Evolutionary conservation across 768 basidiomycete species (phyloP).

Genomic region (Collybia mongolica): DNA sequence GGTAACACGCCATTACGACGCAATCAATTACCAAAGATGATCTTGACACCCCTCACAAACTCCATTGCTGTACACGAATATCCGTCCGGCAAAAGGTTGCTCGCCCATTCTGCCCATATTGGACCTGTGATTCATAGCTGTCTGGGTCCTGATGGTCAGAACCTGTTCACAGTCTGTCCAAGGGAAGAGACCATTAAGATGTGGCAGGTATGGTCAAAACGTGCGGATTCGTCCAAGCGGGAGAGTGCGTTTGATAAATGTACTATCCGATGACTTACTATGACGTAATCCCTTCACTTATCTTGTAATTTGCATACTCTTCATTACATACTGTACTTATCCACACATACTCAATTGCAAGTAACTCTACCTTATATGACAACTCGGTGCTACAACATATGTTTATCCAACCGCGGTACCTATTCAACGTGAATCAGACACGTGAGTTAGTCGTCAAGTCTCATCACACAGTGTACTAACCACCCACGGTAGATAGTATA

Average conservation of each 20-base stretch:
- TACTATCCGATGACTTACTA: constrained; percentile 36
- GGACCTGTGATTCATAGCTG: constrained; percentile 59
- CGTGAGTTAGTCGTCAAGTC: no score
- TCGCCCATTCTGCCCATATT: constrained; percentile 59
- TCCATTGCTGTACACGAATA: constrained; percentile 73
- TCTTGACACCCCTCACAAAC: constrained; percentile 56
- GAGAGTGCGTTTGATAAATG: constrained; percentile 47
- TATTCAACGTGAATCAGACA: no score
- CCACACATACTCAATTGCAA: no score
- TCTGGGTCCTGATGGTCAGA: constrained; percentile 60
- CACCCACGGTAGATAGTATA: no score
- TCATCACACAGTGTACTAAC: no score
- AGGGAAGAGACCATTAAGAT: constrained; percentile 69
- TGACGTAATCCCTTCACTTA: background rate
- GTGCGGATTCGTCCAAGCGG: constrained; percentile 26
- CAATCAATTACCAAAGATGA: constrained; percentile 52
- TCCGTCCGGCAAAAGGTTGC: constrained; percentile 51
- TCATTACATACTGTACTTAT: no score
- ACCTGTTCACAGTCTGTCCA: constrained; percentile 62
- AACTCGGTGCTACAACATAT: no score
- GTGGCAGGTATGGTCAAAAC: constrained; percentile 66
- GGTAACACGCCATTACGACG: constrained; percentile 13
- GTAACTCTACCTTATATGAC: no score
- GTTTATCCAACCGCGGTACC: no score
- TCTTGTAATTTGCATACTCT: no score